Evolutionary conservation across 345 rosid genomes (phyloP).

Genomic region (Triadica sebifera): DNA sequence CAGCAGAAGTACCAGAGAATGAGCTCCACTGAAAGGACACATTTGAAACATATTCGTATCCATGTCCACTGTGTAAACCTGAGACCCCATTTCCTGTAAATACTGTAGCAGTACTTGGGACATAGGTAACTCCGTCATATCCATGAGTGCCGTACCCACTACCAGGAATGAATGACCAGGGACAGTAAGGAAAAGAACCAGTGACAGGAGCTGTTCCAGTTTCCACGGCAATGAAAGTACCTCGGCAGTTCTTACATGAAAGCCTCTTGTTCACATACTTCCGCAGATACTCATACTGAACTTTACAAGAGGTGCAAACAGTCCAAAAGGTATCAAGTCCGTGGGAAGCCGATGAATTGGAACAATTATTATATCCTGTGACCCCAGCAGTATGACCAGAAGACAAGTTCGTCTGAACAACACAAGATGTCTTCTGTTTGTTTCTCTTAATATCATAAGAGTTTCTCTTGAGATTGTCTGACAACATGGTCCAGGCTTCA

Average conservation of each 20-base stretch:
- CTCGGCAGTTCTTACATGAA: constrained; percentile 98
- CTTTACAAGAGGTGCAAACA: constrained; percentile 95
- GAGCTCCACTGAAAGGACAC: constrained; percentile 79
- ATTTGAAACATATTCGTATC: constrained; percentile 70
- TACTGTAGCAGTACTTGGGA: constrained; percentile 62
- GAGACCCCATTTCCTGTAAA: constrained; percentile 52
- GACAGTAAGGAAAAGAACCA: constrained; percentile 69
- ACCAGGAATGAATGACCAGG: constrained; percentile 50
- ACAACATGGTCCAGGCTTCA: constrained; percentile 86
- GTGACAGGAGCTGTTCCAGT: constrained; percentile 79
- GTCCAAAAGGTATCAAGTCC: constrained; percentile 96
- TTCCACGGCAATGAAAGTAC: constrained; percentile 79
- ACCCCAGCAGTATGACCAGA: constrained; percentile 48
- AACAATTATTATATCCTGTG: constrained; percentile 43
- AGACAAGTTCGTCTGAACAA: constrained; percentile 42
- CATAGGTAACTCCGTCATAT: constrained; percentile 60
- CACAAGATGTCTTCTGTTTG: constrained; percentile 36
- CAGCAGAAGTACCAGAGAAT: constrained; percentile 54
- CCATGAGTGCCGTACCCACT: constrained; percentile 67
- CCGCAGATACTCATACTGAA: constrained; percentile 93
- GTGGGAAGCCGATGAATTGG: constrained; percentile 48
- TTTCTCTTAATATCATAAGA: constrained; percentile 55
- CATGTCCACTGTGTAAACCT: constrained; percentile 72
- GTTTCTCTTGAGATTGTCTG: constrained; percentile 63
- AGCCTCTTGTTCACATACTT: constrained; percentile 95